Percentiles rank a stretch among this genome's conserved stretches.
Conservation (phyloP, 331 rosid genomes). For the Erythrophleum ivorense region DNA sequence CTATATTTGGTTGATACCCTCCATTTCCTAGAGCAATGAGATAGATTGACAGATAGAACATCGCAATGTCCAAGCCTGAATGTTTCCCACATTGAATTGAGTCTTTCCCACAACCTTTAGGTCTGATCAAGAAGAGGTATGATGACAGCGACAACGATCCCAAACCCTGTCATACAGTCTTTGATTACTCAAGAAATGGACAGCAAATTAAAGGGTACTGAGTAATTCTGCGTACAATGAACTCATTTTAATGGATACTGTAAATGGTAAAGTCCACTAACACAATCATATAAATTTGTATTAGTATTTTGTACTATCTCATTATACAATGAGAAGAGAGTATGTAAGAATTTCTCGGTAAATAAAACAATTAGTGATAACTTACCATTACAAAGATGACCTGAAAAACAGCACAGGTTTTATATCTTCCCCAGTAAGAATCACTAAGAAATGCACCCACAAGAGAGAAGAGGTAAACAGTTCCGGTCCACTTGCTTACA, state of each 20-base stretch:
- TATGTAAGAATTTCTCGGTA: neutral
- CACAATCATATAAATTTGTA: too few relatives aligned
- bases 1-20: conserved; percentile 90
- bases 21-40: conserved; percentile 90
- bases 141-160: conserved; percentile 51
- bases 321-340: too few relatives aligned
- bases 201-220: too few relatives aligned
- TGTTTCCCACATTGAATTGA: conserved; percentile 57
- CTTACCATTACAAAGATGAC: conserved; percentile 76
- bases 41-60: conserved; percentile 83
- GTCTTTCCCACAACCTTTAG: conserved; percentile 78
- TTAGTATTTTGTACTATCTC: too few relatives aligned
- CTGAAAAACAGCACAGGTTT: conserved; percentile 87
- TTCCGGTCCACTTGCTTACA: conserved; percentile 98
- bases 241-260: too few relatives aligned
- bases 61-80: conserved; percentile 55
- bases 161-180: conserved; percentile 47
- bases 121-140: conserved; percentile 63
- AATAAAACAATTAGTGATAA: conserved; percentile 20
- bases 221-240: too few relatives aligned
- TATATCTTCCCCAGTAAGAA: conserved; percentile 95
- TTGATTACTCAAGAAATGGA: neutral
- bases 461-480: conserved; percentile 91
- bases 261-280: too few relatives aligned
- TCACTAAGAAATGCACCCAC: conserved; percentile 96